These are phyloP conservation scores for Juglanconis sp. DNA, from an alignment of 2,329 filamentous ascomycete species.

Conservation along the genomic window DNA sequence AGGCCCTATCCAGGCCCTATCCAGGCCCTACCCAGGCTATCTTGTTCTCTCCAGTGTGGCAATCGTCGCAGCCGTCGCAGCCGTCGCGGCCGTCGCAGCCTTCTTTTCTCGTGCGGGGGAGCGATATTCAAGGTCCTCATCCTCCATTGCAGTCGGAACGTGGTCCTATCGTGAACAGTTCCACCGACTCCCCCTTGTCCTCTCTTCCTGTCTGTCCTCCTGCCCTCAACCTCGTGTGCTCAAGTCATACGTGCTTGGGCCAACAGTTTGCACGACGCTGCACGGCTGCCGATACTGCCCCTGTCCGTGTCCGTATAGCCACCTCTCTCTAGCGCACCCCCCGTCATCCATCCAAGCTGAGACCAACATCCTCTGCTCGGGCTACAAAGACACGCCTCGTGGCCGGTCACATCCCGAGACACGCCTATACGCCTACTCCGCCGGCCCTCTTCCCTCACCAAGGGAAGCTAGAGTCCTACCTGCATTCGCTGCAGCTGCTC, in stretches of 20 bases:
- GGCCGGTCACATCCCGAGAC: constrained; percentile 18
- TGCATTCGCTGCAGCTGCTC: constrained; percentile 10
- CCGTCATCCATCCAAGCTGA: not conserved
- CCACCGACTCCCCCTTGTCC: not conserved
- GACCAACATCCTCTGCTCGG: not conserved
- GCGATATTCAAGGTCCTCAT: not conserved
- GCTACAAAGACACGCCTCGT: constrained; percentile 17
- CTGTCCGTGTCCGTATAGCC: not conserved
- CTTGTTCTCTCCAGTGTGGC: not conserved
- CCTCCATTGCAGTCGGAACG: not conserved
- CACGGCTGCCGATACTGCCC: not conserved
- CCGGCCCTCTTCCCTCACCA: not conserved
- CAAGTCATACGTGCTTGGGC: not conserved
- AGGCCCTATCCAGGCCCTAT: not conserved
- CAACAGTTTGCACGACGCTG: not conserved
- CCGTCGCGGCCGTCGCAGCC: not conserved
- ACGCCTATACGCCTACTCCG: not conserved
- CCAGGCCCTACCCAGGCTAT: not conserved
- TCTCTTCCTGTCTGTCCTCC: no score
- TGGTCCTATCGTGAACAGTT: constrained; percentile 1
- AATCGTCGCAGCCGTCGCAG: not conserved
- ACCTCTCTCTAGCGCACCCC: not conserved
- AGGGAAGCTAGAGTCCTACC: constrained; percentile 8
- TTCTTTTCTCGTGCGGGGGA: not conserved
- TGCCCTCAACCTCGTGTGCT: not conserved